phyloP scores from a whole-genome alignment of 345 rosid genomes.

The Geranium rotundifolium region DNA sequence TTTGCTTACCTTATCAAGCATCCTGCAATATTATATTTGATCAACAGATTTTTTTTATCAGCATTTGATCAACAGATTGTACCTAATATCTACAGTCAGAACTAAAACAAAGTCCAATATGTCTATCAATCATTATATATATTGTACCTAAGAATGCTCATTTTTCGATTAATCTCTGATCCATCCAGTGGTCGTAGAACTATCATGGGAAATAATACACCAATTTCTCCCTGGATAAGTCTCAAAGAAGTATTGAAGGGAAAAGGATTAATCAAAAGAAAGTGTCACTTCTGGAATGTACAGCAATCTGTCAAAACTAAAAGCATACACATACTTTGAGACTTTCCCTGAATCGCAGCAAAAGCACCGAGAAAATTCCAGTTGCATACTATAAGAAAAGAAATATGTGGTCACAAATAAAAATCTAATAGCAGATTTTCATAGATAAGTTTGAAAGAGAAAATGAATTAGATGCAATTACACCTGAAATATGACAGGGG shows the following conservation, averaged over 20 bases:
- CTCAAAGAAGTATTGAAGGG: constrained; percentile 6
- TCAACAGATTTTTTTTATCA: neutral
- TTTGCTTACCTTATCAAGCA: constrained; percentile 88
- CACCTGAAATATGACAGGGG: constrained; percentile 91
- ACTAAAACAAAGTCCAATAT: constrained; percentile 14
- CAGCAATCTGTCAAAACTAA: constrained; percentile 13
- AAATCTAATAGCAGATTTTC: constrained; percentile 12
- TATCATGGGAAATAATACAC: constrained; percentile 89
- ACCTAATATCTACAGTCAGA: constrained; percentile 1
- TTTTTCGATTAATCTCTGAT: constrained; percentile 67
- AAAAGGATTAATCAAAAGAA: constrained; percentile 2
- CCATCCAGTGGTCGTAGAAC: constrained; percentile 81
- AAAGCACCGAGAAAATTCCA: constrained; percentile 88
- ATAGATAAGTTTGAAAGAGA: constrained; percentile 9
- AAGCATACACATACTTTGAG: constrained; percentile 57
- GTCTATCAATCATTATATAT: constrained; percentile 7
- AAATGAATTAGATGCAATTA: constrained; percentile 6
- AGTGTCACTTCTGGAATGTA: neutral
- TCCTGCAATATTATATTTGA: constrained; percentile 35
- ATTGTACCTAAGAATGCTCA: constrained; percentile 76
- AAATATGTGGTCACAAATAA: constrained; percentile 16
- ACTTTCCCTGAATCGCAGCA: constrained; percentile 87
- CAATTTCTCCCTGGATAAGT: constrained; percentile 76
- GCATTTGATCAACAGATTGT: neutral
- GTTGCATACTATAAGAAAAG: constrained; percentile 76